Conservation (phyloP, 495 filamentous ascomycete genomes). For the Neurospora africana region DNA sequence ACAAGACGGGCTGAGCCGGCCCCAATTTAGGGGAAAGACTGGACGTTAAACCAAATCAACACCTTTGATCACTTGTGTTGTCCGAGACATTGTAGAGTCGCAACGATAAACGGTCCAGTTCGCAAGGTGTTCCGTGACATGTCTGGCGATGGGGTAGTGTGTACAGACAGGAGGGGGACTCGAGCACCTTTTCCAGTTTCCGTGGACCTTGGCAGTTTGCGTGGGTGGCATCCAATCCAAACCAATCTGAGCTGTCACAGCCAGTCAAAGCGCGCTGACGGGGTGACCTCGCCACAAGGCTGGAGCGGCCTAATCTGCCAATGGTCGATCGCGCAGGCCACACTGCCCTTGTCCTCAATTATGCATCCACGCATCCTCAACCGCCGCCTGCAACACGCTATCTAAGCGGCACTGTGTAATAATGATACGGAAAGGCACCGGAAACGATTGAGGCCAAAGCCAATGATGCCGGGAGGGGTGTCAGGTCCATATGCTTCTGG, state of each 20-base stretch:
- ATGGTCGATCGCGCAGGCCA: constrained; percentile 16
- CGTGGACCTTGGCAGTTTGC: neutral
- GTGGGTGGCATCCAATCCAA: neutral
- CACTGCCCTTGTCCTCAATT: constrained; percentile 15
- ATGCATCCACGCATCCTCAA: constrained; percentile 22
- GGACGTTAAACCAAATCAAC: neutral
- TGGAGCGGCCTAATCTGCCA: constrained; percentile 13
- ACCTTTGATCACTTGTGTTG: neutral
- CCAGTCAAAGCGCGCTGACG: constrained; percentile 15
- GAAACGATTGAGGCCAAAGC: neutral
- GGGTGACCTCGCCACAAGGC: constrained; percentile 19
- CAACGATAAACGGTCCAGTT: neutral
- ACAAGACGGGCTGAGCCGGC: neutral
- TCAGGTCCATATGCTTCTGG: neutral
- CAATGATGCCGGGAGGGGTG: neutral
- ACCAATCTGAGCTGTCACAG: constrained; percentile 6
- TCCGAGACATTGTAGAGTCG: neutral
- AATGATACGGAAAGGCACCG: neutral
- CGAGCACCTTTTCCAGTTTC: neutral
- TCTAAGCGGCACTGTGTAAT: neutral
- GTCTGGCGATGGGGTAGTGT: neutral
- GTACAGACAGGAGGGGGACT: neutral
- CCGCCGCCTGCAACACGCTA: constrained; percentile 7
- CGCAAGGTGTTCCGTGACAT: neutral
- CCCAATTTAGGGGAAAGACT: neutral